Base-by-base conservation (phyloP, 805 yeast species). In the Lipomyces lipofer region DNA sequence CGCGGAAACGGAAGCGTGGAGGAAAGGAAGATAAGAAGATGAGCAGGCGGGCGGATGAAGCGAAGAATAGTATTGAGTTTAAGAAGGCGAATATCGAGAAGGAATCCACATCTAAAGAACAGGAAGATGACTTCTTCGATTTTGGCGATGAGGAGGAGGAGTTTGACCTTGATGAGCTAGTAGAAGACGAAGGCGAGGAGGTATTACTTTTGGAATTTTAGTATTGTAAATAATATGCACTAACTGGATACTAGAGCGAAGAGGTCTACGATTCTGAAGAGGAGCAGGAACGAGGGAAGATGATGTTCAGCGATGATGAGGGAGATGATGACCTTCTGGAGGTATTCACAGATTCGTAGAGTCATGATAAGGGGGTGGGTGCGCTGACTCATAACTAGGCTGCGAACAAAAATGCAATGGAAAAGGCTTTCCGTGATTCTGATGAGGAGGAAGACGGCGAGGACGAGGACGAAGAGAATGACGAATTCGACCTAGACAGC, bases 281-380 rank as follows among this genome's bases (percentile, higher is more conserved):
- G 53, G 86, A 79, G 43, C 75, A 58, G 3, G 74, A 80, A 56
- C 52, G 51, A 12, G 56, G 43, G 19, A 80, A 75, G 63, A 90
- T 94, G 44, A 82, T 85, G 83, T 90, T 88, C 65, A 86, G 95
- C 19, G 96, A 88, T 66, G 82, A 78, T 56, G 83, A 78, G 33
- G 88, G 77, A 49, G 80, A 78, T 49, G 83, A 86, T 66, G 90
- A 86, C 13, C 43, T 67, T 58, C 64, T 73, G 12, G 69, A 67
- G 12, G 40, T 36, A 36, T 36, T 10, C n/a, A n/a, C n/a, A n/a
- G n/a, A n/a, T n/a, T n/a, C n/a, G n/a, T n/a, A n/a, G n/a, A n/a
- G n/a, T n/a, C n/a, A n/a, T n/a, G n/a, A n/a, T n/a, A n/a, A n/a
- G n/a, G n/a, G n/a, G n/a, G n/a, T n/a, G n/a, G n/a, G n/a, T n/a